These are phyloP conservation scores for Umbilicus rupestris DNA, from an alignment of 164 flowering plant species.

Conservation along the genomic window DNA sequence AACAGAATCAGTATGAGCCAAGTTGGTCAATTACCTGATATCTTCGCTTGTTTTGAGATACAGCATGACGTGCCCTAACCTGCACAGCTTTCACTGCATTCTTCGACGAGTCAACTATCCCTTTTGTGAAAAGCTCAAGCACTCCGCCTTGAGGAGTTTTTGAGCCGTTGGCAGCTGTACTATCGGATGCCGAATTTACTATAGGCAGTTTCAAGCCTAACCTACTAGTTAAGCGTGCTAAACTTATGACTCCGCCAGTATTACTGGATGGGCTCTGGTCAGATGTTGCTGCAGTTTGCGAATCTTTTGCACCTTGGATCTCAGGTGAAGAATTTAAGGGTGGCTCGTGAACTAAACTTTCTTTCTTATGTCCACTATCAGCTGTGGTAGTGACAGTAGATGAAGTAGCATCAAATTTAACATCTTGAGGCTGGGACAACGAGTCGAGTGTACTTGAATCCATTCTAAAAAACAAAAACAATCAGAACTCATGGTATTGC, in stretches of 20 bases:
- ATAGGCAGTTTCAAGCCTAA: constrained; percentile 52
- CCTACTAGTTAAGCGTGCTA: constrained; percentile 72
- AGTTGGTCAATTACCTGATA: constrained; percentile 56
- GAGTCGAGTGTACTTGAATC: constrained; percentile 21
- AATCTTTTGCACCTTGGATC: constrained; percentile 44
- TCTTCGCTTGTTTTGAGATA: constrained; percentile 95
- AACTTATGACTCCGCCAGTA: constrained; percentile 42
- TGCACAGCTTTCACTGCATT: constrained; percentile 91
- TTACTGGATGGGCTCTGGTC: constrained; percentile 31
- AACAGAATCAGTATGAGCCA: not conserved
- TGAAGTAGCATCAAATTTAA: constrained; percentile 15
- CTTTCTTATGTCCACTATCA: constrained; percentile 18
- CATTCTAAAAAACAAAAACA: constrained; percentile 17
- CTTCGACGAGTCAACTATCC: constrained; percentile 76
- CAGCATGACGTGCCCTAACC: constrained; percentile 92
- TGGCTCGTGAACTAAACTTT: constrained; percentile 14
- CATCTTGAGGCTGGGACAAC: constrained; percentile 14
- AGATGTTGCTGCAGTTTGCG: constrained; percentile 28
- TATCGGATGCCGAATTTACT: constrained; percentile 29
- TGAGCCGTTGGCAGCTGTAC: constrained; percentile 25
- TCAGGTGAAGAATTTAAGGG: constrained; percentile 39
- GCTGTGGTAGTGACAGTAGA: constrained; percentile 14
- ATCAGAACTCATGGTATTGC: not conserved
- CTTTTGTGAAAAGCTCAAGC: constrained; percentile 69
- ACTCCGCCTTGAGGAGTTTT: constrained; percentile 43